These are phyloP conservation scores for Mallotus nudiflorus DNA, from an alignment of 345 rosid genomes.

Conservation along the genomic window DNA sequence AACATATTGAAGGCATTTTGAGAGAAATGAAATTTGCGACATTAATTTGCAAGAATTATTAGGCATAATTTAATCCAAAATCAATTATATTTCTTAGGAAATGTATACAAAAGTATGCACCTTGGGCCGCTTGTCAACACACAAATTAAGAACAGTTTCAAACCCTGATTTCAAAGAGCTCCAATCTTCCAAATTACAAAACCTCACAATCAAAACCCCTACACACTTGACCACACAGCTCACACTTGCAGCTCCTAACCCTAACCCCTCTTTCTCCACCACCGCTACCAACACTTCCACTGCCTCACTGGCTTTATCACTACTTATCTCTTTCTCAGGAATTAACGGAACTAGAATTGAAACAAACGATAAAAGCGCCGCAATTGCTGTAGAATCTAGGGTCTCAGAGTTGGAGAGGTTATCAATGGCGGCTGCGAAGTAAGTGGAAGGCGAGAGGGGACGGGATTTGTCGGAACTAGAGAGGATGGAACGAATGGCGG, in stretches of 20 bases:
- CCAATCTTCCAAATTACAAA: constrained; percentile 74
- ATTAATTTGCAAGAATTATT: no score
- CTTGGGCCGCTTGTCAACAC: constrained; percentile 88
- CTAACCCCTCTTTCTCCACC: constrained; percentile 44
- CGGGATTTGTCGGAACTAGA: constrained; percentile 62
- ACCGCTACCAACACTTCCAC: constrained; percentile 53
- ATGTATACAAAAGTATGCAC: constrained; percentile 28
- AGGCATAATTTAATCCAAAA: no score
- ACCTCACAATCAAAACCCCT: constrained; percentile 57
- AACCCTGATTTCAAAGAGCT: constrained; percentile 54
- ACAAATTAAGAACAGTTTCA: constrained; percentile 55
- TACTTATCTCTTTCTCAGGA: constrained; percentile 45
- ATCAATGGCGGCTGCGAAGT: constrained; percentile 77
- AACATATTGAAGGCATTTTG: no score
- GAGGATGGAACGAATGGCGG: constrained; percentile 86
- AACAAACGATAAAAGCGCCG: constrained; percentile 67
- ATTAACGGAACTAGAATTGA: constrained; percentile 58
- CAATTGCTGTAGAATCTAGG: constrained; percentile 54
- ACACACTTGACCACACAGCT: constrained; percentile 78
- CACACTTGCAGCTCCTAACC: constrained; percentile 57
- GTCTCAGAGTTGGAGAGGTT: constrained; percentile 28
- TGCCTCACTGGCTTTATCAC: constrained; percentile 65
- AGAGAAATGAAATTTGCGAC: no score
- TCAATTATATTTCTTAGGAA: no score
- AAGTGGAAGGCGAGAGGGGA: constrained; percentile 57